Conservation (phyloP, 129 eudicot genomes). For the Helianthus tuberosus region DNA sequence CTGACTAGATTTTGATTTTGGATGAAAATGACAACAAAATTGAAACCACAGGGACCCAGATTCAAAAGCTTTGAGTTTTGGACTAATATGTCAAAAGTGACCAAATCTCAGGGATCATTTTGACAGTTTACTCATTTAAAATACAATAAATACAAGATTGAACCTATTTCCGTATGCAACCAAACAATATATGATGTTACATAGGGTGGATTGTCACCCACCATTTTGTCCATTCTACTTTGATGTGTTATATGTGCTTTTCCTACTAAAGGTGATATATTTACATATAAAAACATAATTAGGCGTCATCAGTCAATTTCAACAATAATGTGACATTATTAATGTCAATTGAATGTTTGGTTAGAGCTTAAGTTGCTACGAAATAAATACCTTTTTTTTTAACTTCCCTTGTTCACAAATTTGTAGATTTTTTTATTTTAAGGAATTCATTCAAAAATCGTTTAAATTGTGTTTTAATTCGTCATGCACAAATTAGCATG, state of each 20-base stretch:
- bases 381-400: not conserved
- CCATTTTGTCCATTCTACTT: conserved; percentile 34
- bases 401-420: not conserved
- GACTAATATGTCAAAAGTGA: too few species aligned
- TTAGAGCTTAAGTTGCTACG: not conserved
- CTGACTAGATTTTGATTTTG: too few species aligned
- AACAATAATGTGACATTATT: not conserved
- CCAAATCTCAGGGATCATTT: too few species aligned
- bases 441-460: not conserved
- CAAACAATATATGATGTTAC: conserved; percentile 28
- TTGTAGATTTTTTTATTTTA: not conserved
- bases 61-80: too few species aligned
- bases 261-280: not conserved
- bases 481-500: not conserved
- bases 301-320: not conserved
- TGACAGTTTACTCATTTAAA: too few species aligned
- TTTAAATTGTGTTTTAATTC: not conserved
- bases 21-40: too few species aligned
- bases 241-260: conserved; percentile 16
- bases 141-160: not conserved
- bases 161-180: conserved; percentile 26
- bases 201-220: conserved; percentile 32
- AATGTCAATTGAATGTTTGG: not conserved
- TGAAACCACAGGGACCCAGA: too few species aligned
- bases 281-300: not conserved